These are phyloP conservation scores for Phyllosticta paracitricarpa DNA, from an alignment of 2,329 filamentous ascomycete species.

Conservation along the genomic window DNA sequence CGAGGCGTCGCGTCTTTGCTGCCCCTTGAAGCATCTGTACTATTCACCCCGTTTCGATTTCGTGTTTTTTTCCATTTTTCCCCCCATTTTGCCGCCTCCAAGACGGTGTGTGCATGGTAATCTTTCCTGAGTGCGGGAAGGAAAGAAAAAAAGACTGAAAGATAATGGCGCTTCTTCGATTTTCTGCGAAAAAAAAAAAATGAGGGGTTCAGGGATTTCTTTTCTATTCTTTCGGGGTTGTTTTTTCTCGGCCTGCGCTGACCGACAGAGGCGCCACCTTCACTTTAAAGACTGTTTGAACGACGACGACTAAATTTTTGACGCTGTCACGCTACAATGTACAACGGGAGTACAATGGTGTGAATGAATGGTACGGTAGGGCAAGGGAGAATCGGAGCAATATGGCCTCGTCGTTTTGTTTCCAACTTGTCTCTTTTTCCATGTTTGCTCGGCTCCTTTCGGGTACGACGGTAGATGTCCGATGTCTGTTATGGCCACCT, in stretches of 20 bases:
- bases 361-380: background rate
- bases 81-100: background rate
- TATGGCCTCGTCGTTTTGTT: background rate
- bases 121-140: background rate
- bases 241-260: background rate
- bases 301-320: background rate
- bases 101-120: background rate
- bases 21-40: slow-evolving; percentile 3
- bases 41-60: background rate
- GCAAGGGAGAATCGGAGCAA: background rate
- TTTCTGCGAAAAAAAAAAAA: background rate
- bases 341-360: background rate
- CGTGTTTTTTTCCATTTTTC: background rate
- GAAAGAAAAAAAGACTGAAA: background rate
- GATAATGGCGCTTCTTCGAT: background rate
- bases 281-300: background rate
- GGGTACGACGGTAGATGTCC: background rate
- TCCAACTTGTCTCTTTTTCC: background rate
- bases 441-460: background rate
- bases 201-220: background rate
- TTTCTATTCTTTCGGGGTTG: background rate
- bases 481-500: background rate
- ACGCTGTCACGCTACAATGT: background rate
- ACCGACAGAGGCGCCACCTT: background rate
- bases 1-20: background rate